These are phyloP conservation scores for Pyronema domesticum DNA, from an alignment of 495 filamentous ascomycete species.

Conservation along the genomic window DNA sequence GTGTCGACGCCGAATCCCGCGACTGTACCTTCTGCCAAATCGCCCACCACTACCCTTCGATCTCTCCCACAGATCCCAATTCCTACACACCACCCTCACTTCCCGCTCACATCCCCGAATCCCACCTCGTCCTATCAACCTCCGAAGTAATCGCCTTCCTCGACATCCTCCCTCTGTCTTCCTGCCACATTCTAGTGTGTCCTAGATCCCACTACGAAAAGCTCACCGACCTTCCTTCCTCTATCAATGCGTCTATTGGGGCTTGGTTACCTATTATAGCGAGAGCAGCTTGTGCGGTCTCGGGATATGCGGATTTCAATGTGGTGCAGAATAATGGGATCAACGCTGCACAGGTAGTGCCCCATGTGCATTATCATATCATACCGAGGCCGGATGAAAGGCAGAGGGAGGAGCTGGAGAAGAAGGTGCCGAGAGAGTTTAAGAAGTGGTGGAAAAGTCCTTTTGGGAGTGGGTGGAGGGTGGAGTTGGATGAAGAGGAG, in stretches of 20 bases:
- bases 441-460: slow-evolving; percentile 51
- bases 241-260: slow-evolving; percentile 30
- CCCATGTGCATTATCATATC: slow-evolving; percentile 83
- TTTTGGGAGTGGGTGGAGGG: slow-evolving; percentile 69
- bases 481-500: slow-evolving; percentile 77
- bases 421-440: slow-evolving; percentile 28
- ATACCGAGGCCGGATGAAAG: slow-evolving; percentile 47
- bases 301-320: slow-evolving; percentile 64
- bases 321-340: slow-evolving; percentile 88
- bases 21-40: slow-evolving; percentile 54
- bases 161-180: slow-evolving; percentile 70
- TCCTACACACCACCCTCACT: slow-evolving; percentile 29
- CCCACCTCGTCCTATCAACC: slow-evolving; percentile 57
- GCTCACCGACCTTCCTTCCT: slow-evolving; percentile 34
- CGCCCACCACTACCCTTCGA: slow-evolving; percentile 43
- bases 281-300: slow-evolving; percentile 44
- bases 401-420: slow-evolving; percentile 30
- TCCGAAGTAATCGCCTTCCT: slow-evolving; percentile 62
- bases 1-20: slow-evolving; percentile 9
- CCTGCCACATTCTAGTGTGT: slow-evolving; percentile 60
- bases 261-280: slow-evolving; percentile 59
- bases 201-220: slow-evolving; percentile 55
- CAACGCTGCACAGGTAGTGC: slow-evolving; percentile 74
- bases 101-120: slow-evolving; percentile 18
- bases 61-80: slow-evolving; percentile 32